Conservation (phyloP, 169 alveolate species). For the Toxoplasma gondii region DNA sequence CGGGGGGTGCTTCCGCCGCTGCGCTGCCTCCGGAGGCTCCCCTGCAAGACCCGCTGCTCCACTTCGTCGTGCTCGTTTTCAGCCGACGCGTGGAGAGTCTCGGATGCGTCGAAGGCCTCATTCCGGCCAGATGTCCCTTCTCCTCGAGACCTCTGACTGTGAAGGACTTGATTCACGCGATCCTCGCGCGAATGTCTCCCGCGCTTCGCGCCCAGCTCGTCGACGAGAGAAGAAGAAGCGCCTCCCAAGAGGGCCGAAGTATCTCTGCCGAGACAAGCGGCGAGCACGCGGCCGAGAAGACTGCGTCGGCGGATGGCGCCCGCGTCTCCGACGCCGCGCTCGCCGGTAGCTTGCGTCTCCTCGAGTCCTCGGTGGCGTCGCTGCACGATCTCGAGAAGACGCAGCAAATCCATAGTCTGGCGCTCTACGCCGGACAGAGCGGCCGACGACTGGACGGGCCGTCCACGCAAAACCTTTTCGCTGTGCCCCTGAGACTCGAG, state of each 20-base stretch:
- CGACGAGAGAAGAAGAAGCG: background rate
- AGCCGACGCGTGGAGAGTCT: constrained; percentile 36
- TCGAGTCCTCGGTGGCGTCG: background rate
- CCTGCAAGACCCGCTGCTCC: background rate
- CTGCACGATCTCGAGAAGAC: background rate
- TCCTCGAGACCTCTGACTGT: constrained; percentile 32
- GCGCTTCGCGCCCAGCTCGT: background rate
- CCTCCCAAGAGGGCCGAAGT: background rate
- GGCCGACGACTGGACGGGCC: constrained; percentile 9
- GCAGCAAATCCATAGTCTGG: background rate
- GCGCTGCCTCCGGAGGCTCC: background rate
- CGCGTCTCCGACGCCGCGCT: background rate
- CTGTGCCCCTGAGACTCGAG: constrained; percentile 54
- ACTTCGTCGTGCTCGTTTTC: constrained; percentile 38
- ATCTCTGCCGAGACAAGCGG: background rate
- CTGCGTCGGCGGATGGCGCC: background rate
- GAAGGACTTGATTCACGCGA: constrained; percentile 15
- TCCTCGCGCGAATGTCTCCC: constrained; percentile 43
- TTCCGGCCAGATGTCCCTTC: constrained; percentile 21
- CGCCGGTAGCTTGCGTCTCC: constrained; percentile 1
- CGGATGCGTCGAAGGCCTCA: constrained; percentile 48
- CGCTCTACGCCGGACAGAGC: background rate
- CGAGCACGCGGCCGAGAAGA: background rate
- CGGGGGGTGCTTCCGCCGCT: background rate
- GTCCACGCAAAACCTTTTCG: constrained; percentile 23